Percentiles rank a stretch among this genome's conserved stretches.
phyloP scores from a whole-genome alignment of 257 asterid species.

The Forsythia viridissima region DNA sequence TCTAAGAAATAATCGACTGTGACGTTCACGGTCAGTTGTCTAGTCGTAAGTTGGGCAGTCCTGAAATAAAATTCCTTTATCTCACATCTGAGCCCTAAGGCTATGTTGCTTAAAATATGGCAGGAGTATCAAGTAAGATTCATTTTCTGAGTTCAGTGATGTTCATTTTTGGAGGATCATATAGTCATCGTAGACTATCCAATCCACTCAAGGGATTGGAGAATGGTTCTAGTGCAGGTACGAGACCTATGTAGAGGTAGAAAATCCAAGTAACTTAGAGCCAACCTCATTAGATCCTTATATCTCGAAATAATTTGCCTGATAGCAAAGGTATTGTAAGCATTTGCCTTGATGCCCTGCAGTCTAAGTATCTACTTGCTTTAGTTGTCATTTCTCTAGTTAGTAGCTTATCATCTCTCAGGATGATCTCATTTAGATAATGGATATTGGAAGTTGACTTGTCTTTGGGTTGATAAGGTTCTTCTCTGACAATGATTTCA shows the following conservation, averaged over 20 bases:
- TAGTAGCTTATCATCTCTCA: neutral
- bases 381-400: slow-evolving; percentile 6
- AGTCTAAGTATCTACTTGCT: slow-evolving; percentile 8
- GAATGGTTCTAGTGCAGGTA: neutral
- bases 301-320: slow-evolving; percentile 7
- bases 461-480: neutral
- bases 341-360: slow-evolving; percentile 16
- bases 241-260: neutral
- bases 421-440: neutral
- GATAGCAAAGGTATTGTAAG: slow-evolving; percentile 1
- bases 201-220: slow-evolving; percentile 12
- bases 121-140: neutral
- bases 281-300: neutral
- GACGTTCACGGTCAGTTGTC: neutral
- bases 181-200: neutral
- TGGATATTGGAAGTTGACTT: neutral
- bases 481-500: neutral
- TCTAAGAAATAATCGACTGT: slow-evolving; percentile 3
- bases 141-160: neutral
- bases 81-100: neutral
- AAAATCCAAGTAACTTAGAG: neutral
- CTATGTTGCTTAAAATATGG: slow-evolving; percentile 1
- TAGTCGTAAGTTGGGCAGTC: slow-evolving; percentile 9
- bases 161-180: neutral
- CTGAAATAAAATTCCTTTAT: neutral